Evolutionary conservation across 495 filamentous ascomycete species (phyloP).

Genomic region (Tuber umbilicatum): DNA sequence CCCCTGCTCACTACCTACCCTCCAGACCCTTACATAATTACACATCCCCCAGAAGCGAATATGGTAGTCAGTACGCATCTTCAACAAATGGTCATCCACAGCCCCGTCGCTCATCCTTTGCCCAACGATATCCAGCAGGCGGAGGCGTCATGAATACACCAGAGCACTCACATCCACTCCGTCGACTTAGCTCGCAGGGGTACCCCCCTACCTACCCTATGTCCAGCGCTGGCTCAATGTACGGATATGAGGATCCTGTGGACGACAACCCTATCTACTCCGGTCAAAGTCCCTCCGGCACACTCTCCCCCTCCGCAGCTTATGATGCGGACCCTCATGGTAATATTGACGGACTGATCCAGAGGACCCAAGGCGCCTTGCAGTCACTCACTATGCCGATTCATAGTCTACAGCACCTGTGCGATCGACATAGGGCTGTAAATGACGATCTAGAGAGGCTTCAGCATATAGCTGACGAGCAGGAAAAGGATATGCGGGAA

Average conservation of each 20-base stretch:
- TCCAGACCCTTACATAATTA: constrained; percentile 31
- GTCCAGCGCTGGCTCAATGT: constrained; percentile 27
- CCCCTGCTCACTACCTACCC: constrained; percentile 27
- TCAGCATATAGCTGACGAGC: constrained; percentile 32
- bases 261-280: constrained; percentile 33
- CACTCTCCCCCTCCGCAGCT: constrained; percentile 28
- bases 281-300: constrained; percentile 8
- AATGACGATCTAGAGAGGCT: constrained; percentile 34
- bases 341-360: constrained; percentile 37
- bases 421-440: constrained; percentile 37
- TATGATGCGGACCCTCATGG: constrained; percentile 34
- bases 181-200: constrained; percentile 29
- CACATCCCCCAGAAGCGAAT: constrained; percentile 24
- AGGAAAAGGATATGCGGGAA: constrained; percentile 47
- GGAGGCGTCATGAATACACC: constrained; percentile 16
- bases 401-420: constrained; percentile 37
- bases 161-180: constrained; percentile 10
- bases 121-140: constrained; percentile 27
- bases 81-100: constrained; percentile 33
- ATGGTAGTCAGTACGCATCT: constrained; percentile 33
- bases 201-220: constrained; percentile 27
- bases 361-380: constrained; percentile 36
- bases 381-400: constrained; percentile 34
- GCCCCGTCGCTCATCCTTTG: constrained; percentile 23
- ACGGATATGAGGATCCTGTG: constrained; percentile 28